These are phyloP conservation scores for Prunus campanulata DNA, from an alignment of 306 rosid genomes.

Conservation along the genomic window DNA sequence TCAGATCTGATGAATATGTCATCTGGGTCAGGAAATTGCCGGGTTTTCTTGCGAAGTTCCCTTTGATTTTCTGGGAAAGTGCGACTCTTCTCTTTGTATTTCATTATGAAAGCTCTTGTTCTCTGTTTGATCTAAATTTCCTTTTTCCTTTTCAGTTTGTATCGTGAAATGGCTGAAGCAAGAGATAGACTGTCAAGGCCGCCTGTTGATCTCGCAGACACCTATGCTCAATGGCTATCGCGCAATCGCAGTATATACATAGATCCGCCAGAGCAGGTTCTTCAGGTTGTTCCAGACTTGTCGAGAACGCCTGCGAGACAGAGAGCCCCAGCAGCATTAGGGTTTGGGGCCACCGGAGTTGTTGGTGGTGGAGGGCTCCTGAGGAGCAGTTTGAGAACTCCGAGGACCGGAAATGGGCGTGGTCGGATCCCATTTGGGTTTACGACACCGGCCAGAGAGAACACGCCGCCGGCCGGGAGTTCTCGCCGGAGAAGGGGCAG, in stretches of 20 bases:
- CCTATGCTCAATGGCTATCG: constrained; percentile 29
- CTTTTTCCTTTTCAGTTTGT: constrained; percentile 6
- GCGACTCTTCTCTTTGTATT: background rate
- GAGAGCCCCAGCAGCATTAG: constrained; percentile 2
- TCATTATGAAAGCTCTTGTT: background rate
- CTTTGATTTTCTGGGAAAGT: background rate
- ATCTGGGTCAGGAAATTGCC: background rate
- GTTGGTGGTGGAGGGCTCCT: constrained; percentile 7
- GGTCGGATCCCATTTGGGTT: constrained; percentile 16
- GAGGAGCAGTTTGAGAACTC: constrained; percentile 27
- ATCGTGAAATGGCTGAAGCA: constrained; percentile 56
- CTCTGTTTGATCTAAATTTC: background rate
- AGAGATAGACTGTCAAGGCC: constrained; percentile 50
- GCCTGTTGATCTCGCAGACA: constrained; percentile 36
- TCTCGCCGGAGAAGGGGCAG: constrained; percentile 36
- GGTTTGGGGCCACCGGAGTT: constrained; percentile 21
- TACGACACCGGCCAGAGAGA: constrained; percentile 23
- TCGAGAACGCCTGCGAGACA: constrained; percentile 25
- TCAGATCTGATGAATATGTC: background rate
- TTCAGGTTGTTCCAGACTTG: background rate
- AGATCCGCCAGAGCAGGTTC: background rate
- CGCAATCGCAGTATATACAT: background rate
- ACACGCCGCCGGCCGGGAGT: constrained; percentile 15
- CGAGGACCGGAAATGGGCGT: constrained; percentile 32
- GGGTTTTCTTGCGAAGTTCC: background rate